Conservation (phyloP, 2,329 filamentous ascomycete genomes). For the Metarhizium sp. region DNA sequence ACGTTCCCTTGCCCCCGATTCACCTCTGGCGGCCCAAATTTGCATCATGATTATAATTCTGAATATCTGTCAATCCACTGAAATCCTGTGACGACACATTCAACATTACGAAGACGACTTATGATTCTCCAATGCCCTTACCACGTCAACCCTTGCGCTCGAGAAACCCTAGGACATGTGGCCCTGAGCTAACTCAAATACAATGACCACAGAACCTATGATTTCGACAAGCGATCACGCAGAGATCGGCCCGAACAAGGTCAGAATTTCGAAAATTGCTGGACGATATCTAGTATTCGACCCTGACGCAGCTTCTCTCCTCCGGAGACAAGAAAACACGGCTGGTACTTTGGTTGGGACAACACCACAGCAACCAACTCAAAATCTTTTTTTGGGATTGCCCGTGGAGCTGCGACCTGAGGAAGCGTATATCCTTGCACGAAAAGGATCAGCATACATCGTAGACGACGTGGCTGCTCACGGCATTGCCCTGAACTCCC, state of each 20-base stretch:
- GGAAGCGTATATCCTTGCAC: constrained; percentile 74
- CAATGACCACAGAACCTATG: not conserved
- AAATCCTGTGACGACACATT: constrained; percentile 35
- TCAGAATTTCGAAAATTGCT: constrained; percentile 73
- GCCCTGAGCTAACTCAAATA: not conserved
- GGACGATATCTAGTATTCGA: constrained; percentile 87
- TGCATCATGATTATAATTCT: constrained; percentile 37
- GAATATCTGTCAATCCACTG: constrained; percentile 54
- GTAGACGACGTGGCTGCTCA: constrained; percentile 73
- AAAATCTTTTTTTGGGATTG: constrained; percentile 86
- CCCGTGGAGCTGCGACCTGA: constrained; percentile 86
- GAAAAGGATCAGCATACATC: constrained; percentile 66
- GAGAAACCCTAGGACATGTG: no score
- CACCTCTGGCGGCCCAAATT: not conserved
- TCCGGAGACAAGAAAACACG: constrained; percentile 74
- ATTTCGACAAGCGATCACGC: not conserved
- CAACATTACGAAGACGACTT: constrained; percentile 36
- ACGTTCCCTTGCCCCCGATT: not conserved
- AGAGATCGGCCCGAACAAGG: constrained; percentile 25
- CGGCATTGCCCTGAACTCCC: constrained; percentile 48
- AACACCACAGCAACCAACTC: constrained; percentile 84
- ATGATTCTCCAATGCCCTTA: constrained; percentile 17
- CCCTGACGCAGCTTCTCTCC: constrained; percentile 64
- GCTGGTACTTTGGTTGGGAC: constrained; percentile 81
- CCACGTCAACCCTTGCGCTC: not conserved